Conservation (phyloP, 202 grass and related monocot genomes). For the Setaria viridis region DNA sequence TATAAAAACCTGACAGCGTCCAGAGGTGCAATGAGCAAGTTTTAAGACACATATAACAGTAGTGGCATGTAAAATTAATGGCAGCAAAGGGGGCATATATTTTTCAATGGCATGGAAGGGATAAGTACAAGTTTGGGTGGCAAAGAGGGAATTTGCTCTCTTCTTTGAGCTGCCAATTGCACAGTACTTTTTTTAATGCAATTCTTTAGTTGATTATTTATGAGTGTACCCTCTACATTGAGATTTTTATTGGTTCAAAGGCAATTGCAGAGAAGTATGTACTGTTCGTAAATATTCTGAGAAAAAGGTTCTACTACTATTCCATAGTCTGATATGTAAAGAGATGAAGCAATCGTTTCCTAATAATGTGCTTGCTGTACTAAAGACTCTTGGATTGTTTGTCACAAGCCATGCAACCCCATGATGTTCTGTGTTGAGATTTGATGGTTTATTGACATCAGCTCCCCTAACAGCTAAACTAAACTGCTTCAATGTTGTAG, state of each 20-base stretch:
- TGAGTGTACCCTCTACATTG: conserved; percentile 10
- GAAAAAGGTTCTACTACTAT: neutral
- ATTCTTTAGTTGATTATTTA: conserved; percentile 30
- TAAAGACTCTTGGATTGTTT: conserved; percentile 3
- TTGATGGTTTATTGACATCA: conserved; percentile 32
- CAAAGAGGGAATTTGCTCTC: neutral
- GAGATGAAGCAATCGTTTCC: neutral
- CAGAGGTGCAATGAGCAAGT: neutral
- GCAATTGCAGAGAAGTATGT: neutral
- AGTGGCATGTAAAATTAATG: neutral
- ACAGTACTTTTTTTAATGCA: neutral
- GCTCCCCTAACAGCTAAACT: conserved; percentile 29
- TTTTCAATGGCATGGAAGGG: neutral
- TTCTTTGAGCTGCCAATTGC: neutral
- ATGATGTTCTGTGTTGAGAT: conserved; percentile 35
- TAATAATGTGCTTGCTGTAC: conserved; percentile 33
- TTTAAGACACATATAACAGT: neutral
- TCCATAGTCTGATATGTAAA: conserved; percentile 17
- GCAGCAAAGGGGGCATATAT: neutral
- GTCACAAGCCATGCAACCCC: conserved; percentile 27
- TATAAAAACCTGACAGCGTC: neutral
- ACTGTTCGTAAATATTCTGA: conserved; percentile 17
- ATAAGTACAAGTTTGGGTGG: neutral
- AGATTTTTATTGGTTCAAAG: conserved; percentile 19
- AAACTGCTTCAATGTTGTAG: conserved; percentile 49